Base-by-base conservation (phyloP, 2,329 filamentous ascomycete species). In the Gyromitra esculenta region DNA sequence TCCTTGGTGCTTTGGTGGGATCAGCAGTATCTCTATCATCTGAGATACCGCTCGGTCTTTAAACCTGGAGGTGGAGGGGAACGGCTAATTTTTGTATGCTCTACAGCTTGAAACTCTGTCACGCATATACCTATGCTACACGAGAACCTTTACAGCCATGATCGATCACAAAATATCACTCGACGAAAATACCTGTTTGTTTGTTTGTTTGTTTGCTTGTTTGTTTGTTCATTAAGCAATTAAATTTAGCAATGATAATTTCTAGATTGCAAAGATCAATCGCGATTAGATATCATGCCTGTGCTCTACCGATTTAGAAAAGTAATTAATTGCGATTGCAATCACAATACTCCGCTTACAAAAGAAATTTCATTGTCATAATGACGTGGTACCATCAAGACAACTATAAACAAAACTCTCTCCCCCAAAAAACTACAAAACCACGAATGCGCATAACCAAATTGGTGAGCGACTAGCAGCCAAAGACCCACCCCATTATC, bases 311-410 rank as follows among this genome's bases (percentile, higher is more conserved):
- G 25, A 31, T 31, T 31, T 31, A 2, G 25, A 31, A 31, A 31
- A 31, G 18, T 18, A 43, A 2, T 25, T 43, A 63, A 48, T 9
- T 11, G 50, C 39, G 39, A n/a, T n/a, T 31, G 45, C 11, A 1
- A 43, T 37, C 25, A 4, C 25, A 31, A 31, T 31, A 3, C 25
- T 31, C 25, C 2, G 31, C 39, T 15, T 52, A 48, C 54, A 75
- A 62, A 65, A 52, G 54, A 57, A 52, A 70, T 25, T 57, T 37
- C 66, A 65, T 70, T 75, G 57, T 65, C 72, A 48, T 71, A 50
- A 57, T 59, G 62, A 66, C 62, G 70, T 73, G 48, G 50, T 70
- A 45, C 41, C 68, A 73, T 73, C 54, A 76, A 66, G 52, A 41
- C 35, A 63, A 67, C 60, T 76, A 67, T 45, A 73, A 41, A 41